phyloP scores from a whole-genome alignment of 345 rosid genomes.

The Zanthoxylum bungeanum region DNA sequence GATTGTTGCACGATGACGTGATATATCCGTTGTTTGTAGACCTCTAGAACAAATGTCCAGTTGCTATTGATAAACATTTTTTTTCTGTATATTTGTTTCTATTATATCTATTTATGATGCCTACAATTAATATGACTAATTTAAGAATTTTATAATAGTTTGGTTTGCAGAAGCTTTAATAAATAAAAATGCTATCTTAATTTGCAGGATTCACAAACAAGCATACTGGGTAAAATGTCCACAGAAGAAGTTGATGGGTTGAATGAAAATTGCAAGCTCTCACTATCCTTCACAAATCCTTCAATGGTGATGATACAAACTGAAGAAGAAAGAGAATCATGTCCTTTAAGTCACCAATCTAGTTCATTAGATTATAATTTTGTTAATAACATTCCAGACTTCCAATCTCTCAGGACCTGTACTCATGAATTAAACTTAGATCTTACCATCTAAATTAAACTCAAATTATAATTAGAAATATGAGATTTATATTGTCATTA shows the following conservation, averaged over 20 bases:
- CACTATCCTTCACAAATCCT: conserved; percentile 18
- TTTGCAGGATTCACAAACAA: conserved; percentile 3
- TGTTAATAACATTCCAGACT: not conserved
- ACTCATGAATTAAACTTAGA: conserved; percentile 26
- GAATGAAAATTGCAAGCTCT: conserved; percentile 23
- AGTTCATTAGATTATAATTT: not conserved
- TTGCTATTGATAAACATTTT: too few relatives aligned
- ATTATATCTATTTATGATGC: too few relatives aligned
- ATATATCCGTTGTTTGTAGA: too few relatives aligned
- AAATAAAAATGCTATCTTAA: not conserved
- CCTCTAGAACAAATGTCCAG: too few relatives aligned
- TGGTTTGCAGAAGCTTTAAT: not conserved
- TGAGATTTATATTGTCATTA: not conserved
- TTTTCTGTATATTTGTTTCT: too few relatives aligned
- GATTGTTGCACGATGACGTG: too few relatives aligned
- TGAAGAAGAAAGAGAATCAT: conserved; percentile 16
- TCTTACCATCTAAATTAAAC: conserved; percentile 20
- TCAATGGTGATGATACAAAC: not conserved
- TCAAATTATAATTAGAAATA: not conserved
- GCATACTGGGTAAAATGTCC: not conserved
- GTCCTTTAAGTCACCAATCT: not conserved
- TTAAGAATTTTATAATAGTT: too few relatives aligned
- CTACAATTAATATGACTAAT: too few relatives aligned
- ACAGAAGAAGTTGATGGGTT: conserved; percentile 8
- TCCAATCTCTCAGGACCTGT: not conserved